Conservation (phyloP, 768 basidiomycete genomes). For the Imleria badia region DNA sequence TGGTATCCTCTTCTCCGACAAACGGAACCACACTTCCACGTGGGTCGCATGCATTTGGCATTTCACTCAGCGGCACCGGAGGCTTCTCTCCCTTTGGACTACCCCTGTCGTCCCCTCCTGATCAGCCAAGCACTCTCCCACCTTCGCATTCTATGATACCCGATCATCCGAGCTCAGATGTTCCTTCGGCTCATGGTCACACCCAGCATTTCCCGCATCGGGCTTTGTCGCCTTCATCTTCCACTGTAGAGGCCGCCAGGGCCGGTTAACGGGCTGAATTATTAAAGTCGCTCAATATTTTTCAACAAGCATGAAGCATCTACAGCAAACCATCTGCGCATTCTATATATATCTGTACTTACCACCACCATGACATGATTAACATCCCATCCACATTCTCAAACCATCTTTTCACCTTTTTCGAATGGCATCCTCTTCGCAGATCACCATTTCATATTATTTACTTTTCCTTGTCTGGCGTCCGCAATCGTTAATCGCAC, state of each 20-base stretch:
- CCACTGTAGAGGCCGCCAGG: slow-evolving; percentile 40
- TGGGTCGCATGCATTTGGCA: slow-evolving; percentile 32
- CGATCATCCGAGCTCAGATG: slow-evolving; percentile 35
- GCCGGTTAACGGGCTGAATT: slow-evolving; percentile 40
- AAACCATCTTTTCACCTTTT: slow-evolving; percentile 16
- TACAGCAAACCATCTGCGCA: slow-evolving; percentile 40
- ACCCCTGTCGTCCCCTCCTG: slow-evolving; percentile 31
- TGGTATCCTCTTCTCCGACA: slow-evolving; percentile 24
- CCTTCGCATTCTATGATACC: slow-evolving; percentile 37
- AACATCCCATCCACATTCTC: slow-evolving; percentile 33
- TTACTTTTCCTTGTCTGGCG: slow-evolving; percentile 22
- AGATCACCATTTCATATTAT: slow-evolving; percentile 30
- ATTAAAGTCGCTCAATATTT: slow-evolving; percentile 40
- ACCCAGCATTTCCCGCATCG: slow-evolving; percentile 39
- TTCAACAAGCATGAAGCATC: slow-evolving; percentile 40
- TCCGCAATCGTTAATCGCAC: slow-evolving; percentile 33
- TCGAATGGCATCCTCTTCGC: slow-evolving; percentile 31
- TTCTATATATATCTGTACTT: slow-evolving; percentile 42
- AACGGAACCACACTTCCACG: slow-evolving; percentile 30
- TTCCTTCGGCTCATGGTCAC: slow-evolving; percentile 33
- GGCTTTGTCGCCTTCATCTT: slow-evolving; percentile 38
- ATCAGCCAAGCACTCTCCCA: slow-evolving; percentile 27
- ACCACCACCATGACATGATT: slow-evolving; percentile 36
- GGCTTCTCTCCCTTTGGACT: slow-evolving; percentile 35
- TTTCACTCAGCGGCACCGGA: slow-evolving; percentile 29